These are phyloP conservation scores for Diaporthe caulivora DNA, from an alignment of 2,329 filamentous ascomycete genomes.

Conservation along the genomic window DNA sequence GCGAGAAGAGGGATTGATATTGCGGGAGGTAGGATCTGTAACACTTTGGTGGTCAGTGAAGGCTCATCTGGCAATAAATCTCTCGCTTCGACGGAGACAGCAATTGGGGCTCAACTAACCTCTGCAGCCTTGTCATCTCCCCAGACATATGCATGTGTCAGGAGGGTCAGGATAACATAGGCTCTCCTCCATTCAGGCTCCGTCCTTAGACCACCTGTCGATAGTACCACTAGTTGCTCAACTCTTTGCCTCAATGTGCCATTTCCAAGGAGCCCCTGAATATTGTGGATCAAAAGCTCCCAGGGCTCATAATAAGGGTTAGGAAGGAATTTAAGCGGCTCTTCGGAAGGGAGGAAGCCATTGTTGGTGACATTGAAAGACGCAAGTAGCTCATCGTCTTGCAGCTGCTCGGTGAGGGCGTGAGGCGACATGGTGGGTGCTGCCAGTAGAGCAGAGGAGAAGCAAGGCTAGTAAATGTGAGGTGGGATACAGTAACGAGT, in stretches of 20 bases:
- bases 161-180: slow-evolving; percentile 82
- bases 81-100: background rate
- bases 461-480: background rate
- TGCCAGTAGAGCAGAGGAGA: background rate
- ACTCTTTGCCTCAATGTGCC: slow-evolving; percentile 74
- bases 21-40: slow-evolving; percentile 75
- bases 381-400: slow-evolving; percentile 44
- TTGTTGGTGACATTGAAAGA: slow-evolving; percentile 62
- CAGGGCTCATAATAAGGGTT: slow-evolving; percentile 83
- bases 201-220: slow-evolving; percentile 70
- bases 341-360: slow-evolving; percentile 81
- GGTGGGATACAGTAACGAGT: background rate
- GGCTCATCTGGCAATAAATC: background rate
- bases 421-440: slow-evolving; percentile 56
- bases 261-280: slow-evolving; percentile 76
- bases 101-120: slow-evolving; percentile 56
- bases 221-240: slow-evolving; percentile 76
- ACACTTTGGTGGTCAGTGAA: slow-evolving; percentile 40
- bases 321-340: slow-evolving; percentile 74
- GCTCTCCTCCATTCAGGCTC: slow-evolving; percentile 85
- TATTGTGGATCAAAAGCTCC: slow-evolving; percentile 77
- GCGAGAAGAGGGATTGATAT: slow-evolving; percentile 82
- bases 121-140: slow-evolving; percentile 81
- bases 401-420: slow-evolving; percentile 48
- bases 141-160: slow-evolving; percentile 92